Evolutionary conservation across 108 stramenopile genomes (phyloP).

Genomic region (Bacterosira constricta): DNA sequence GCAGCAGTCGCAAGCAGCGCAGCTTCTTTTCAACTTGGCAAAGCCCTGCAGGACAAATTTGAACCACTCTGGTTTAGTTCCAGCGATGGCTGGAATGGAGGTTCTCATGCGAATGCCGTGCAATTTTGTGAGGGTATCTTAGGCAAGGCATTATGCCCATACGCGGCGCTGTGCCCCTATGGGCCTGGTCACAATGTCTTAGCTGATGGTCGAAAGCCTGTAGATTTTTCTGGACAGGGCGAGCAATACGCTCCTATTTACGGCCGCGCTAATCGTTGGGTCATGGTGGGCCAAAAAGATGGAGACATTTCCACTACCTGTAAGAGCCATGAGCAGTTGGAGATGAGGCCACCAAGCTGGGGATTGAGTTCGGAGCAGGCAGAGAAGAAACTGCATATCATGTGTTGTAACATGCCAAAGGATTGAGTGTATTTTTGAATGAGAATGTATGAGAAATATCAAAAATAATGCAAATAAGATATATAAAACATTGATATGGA

Average conservation of each 20-base stretch:
- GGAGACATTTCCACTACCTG: conserved; percentile 5
- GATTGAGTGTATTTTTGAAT: too few species aligned
- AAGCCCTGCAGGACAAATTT: conserved; percentile 1
- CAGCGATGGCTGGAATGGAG: conserved; percentile 21
- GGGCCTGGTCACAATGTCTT: conserved; percentile 6
- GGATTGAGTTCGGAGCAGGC: neutral
- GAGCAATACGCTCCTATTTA: conserved; percentile 17
- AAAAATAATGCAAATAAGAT: too few species aligned
- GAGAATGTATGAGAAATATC: too few species aligned
- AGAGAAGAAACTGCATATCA: neutral
- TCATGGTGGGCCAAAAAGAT: conserved; percentile 29
- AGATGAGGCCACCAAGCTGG: neutral
- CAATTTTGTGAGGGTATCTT: conserved; percentile 9
- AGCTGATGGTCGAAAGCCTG: neutral
- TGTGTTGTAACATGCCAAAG: neutral
- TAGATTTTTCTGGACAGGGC: conserved; percentile 18
- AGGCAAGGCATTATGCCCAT: conserved; percentile 15
- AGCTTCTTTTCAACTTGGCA: neutral
- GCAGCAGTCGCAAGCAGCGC: neutral
- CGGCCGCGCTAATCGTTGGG: conserved; percentile 28
- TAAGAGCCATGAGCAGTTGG: conserved; percentile 12
- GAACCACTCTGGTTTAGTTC: conserved; percentile 20
- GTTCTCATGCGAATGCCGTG: conserved; percentile 15
- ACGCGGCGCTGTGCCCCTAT: conserved; percentile 9
- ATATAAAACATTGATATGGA: too few species aligned